Percentiles rank a stretch among this genome's conserved stretches.
These are phyloP conservation scores for Albifimbria verrucaria DNA, from an alignment of 2,329 filamentous ascomycete genomes.

Conservation along the genomic window DNA sequence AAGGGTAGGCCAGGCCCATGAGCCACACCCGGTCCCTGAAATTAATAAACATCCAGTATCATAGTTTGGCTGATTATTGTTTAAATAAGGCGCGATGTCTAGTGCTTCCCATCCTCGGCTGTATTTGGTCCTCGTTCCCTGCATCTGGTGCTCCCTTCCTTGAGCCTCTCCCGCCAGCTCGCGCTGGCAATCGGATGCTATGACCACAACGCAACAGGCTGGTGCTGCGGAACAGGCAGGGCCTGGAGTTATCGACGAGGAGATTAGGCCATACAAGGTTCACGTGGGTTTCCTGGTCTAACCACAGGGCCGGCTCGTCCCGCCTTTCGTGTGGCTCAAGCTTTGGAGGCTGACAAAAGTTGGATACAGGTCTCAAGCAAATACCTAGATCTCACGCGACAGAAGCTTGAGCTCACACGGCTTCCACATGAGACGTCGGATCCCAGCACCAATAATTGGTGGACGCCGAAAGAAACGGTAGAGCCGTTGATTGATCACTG, in stretches of 20 bases:
- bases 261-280: slow-evolving; percentile 53
- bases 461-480: slow-evolving; percentile 58
- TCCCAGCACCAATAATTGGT: slow-evolving; percentile 48
- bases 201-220: background rate
- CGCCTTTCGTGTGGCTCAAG: no score
- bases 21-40: background rate
- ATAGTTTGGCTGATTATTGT: background rate
- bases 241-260: slow-evolving; percentile 27
- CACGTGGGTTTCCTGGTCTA: slow-evolving; percentile 56
- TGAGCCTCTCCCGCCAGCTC: background rate
- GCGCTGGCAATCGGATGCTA: background rate
- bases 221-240: slow-evolving; percentile 17
- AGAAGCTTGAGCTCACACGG: slow-evolving; percentile 65
- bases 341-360: background rate
- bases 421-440: slow-evolving; percentile 56
- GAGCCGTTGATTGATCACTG: slow-evolving; percentile 66
- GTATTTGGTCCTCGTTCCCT: background rate
- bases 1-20: background rate
- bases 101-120: background rate
- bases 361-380: slow-evolving; percentile 59
- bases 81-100: background rate
- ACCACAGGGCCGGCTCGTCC: background rate
- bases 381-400: slow-evolving; percentile 64
- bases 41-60: background rate
- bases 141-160: background rate